phyloP scores from a whole-genome alignment of 129 eudicot genomes.

The Apium graveolens region DNA sequence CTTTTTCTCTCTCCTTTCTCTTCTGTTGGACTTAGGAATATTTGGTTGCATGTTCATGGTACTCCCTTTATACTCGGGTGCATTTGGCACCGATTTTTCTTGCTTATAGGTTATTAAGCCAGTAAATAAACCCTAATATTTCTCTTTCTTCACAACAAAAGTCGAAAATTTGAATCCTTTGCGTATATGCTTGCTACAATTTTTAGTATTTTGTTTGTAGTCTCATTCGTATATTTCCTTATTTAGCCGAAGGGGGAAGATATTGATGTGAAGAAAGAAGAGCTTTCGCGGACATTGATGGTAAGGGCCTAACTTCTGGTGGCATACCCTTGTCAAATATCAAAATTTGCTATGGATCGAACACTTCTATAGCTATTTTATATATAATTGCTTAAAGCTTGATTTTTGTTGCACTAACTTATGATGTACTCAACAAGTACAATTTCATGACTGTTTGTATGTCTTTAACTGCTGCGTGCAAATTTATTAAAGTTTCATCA shows the following conservation, averaged over 20 bases:
- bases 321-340: neutral
- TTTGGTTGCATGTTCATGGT: neutral
- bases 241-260: slow-evolving; percentile 73
- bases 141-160: neutral
- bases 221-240: slow-evolving; percentile 13
- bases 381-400: neutral
- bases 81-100: neutral
- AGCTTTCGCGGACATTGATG: slow-evolving; percentile 84
- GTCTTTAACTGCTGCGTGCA: too few species aligned
- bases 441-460: too few species aligned
- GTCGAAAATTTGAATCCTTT: neutral
- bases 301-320: slow-evolving; percentile 33
- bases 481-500: too few species aligned
- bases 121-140: neutral
- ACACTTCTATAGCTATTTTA: neutral
- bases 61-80: neutral
- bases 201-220: neutral
- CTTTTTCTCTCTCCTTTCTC: too few species aligned
- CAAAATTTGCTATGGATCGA: neutral
- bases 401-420: neutral
- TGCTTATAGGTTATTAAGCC: neutral
- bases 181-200: neutral
- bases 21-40: too few species aligned
- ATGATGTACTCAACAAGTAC: neutral
- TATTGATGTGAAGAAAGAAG: slow-evolving; percentile 65